Evolutionary conservation across 169 alveolate genomes (phyloP).

Genomic region (Eimeria mitis): DNA sequence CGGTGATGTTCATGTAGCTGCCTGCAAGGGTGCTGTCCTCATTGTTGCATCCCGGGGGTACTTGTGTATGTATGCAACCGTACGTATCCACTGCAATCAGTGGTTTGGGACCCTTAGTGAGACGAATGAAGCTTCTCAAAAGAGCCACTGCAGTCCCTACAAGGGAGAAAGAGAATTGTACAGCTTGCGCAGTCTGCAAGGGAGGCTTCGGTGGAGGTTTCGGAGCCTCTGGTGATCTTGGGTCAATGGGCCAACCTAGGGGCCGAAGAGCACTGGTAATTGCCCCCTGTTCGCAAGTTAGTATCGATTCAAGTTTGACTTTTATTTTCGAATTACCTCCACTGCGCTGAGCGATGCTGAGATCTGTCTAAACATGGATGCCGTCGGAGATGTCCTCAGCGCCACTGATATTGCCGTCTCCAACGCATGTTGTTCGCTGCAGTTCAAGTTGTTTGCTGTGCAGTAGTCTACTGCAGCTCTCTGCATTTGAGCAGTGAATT

Average conservation of each 20-base stretch:
- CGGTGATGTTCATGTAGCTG: conserved; percentile 64
- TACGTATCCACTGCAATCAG: conserved; percentile 42
- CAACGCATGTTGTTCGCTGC: conserved; percentile 52
- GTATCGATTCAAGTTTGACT: too few species aligned
- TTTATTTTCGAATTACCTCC: conserved; percentile 14
- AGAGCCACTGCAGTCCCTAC: conserved; percentile 72
- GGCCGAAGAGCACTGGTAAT: conserved; percentile 50
- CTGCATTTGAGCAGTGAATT: conserved; percentile 22
- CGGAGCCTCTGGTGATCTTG: conserved; percentile 34
- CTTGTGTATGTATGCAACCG: not conserved
- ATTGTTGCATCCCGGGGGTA: not conserved
- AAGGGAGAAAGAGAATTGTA: conserved; percentile 57
- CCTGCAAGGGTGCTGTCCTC: not conserved
- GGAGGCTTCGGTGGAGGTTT: conserved; percentile 44
- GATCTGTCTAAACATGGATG: conserved; percentile 66
- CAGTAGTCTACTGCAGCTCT: conserved; percentile 63
- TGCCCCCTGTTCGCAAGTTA: conserved; percentile 45
- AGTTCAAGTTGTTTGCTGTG: conserved; percentile 49
- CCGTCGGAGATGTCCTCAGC: conserved; percentile 62
- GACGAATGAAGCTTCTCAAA: conserved; percentile 37
- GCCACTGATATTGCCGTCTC: conserved; percentile 68
- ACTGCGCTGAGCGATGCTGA: conserved; percentile 67
- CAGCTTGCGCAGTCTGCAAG: conserved; percentile 24
- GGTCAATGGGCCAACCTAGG: conserved; percentile 66
- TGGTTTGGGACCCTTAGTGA: conserved; percentile 12